phyloP scores from a whole-genome alignment of 352 stramenopile species.

The Phytophthora pisi region DNA sequence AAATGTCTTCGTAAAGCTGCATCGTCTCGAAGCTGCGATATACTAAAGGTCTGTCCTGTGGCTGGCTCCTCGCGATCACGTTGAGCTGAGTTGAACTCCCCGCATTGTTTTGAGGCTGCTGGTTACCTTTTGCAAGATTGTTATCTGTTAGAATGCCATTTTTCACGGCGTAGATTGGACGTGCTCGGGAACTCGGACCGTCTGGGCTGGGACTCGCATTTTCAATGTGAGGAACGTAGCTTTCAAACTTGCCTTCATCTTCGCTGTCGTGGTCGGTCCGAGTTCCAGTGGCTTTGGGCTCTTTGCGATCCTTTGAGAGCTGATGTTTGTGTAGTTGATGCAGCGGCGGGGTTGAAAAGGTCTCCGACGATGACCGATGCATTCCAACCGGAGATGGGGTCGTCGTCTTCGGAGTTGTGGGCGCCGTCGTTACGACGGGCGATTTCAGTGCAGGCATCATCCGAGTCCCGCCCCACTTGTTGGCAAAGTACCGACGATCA shows the following conservation, averaged over 20 bases:
- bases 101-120: slow-evolving; percentile 25
- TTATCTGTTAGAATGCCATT: slow-evolving; percentile 22
- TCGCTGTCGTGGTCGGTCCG: slow-evolving; percentile 20
- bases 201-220: not conserved
- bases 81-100: slow-evolving; percentile 1
- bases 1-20: slow-evolving; percentile 55
- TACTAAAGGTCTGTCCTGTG: slow-evolving; percentile 29
- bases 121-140: slow-evolving; percentile 31
- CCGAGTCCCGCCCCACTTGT: slow-evolving; percentile 21
- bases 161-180: slow-evolving; percentile 23
- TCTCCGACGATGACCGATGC: slow-evolving; percentile 23
- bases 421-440: slow-evolving; percentile 17
- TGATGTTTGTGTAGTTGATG: slow-evolving; percentile 5
- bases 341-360: slow-evolving; percentile 18
- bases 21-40: slow-evolving; percentile 40
- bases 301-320: not conserved
- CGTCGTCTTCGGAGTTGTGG: slow-evolving; percentile 16
- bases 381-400: slow-evolving; percentile 9
- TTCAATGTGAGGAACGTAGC: not conserved
- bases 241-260: slow-evolving; percentile 30
- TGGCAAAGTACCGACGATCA: slow-evolving; percentile 35
- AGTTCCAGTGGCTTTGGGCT: not conserved
- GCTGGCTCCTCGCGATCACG: not conserved
- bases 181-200: not conserved
- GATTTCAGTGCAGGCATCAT: slow-evolving; percentile 13